Evolutionary conservation across 345 rosid genomes (phyloP), one percentile per base, ranked within the genome.

Genomic region (Aquilaria sinensis): DNA sequence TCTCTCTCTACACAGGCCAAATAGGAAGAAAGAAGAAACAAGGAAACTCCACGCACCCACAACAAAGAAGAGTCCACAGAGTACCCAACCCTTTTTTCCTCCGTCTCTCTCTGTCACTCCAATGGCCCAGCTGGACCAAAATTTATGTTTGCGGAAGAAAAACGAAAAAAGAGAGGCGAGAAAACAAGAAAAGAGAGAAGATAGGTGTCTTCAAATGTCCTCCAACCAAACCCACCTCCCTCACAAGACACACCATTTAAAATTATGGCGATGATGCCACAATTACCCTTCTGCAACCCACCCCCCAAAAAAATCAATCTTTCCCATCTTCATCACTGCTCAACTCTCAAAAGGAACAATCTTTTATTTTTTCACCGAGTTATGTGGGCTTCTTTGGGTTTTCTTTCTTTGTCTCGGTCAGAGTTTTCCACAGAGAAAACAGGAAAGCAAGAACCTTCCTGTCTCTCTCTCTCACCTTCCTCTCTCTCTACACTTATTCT

Each of bases 331-430:
- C 88, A 74, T 83, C 81, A 70, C 80, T 76, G 73, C 85, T 76
- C 70, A 56, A 43, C 67, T 62, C 72, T 66, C 78, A 73, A 68
- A 60, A 66, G 63, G 67, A 51, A n/a, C 73, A 70, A 56, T 66
- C 65, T 69, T 64, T 67, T 76, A 56, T 66, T 67, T 69, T 64
- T 67, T 76, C 72, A 56, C 82, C 75, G 68, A 81, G 75, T 80
- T 73, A 84, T 87, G 87, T 85, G 93, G 90, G 87, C 90, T 82
- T 83, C 88, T 86, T 79, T 77, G 83, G 80, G 82, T 78, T 78
- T 85, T 80, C 82, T 71, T 79, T 78, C 82, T 70, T 79, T 78
- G 89, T 82, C 87, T 83, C 66, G 94, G 96, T 89, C 89, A 86
- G 90, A 76, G 80, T 81, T 80, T 72, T 81, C 69, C 78, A 74